Base-by-base conservation (phyloP, 257 asterid species). In the Oldenlandia corymbosa region DNA sequence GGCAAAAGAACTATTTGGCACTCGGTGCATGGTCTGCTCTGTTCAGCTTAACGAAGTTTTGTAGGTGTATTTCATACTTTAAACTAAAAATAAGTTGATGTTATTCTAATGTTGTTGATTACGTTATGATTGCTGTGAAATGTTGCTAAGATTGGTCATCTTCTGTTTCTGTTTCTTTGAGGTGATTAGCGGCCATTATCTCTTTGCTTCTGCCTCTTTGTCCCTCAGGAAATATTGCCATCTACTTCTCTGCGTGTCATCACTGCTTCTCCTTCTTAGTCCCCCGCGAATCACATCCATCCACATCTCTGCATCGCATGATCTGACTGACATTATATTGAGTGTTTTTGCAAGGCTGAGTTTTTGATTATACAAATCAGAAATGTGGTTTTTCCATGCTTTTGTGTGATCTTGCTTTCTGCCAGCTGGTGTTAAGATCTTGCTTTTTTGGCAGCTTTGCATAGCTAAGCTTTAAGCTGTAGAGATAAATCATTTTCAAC, bases 181-280 rank as follows among this genome's bases (percentile, higher is more conserved):
- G 71, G 73, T 71, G 72, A 60, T 64, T 68, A 43, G 58, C 66
- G 56, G 81, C 78, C 78, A 32, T 65, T 68, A 26, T 73, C 67
- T 63, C 55, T 55, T 78, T 37, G 64, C 81, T 37, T 49, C 70
- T 39, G 42, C 55, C 56, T 9, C 74, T 65, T 69, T 56, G 66
- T 66, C 56, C 41, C 56, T 32, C 78, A 20, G 28, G 52, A 49
- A 49, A 53, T 65, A 54, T 67, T 16, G 16, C 65, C 66, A 27
- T 68, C 60, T 56, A 58, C 71, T 66, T 70, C 56, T 47, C 76
- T 67, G 47, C 72, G 58, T 67, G 63, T 52, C 62, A 42, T 45
- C n/a, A n/a, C n/a, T n/a, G n/a, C n/a, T n/a, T n/a, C n/a, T n/a
- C n/a, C n/a, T n/a, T n/a, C n/a, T n/a, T n/a, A n/a, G n/a, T n/a